phyloP scores from a whole-genome alignment of 345 rosid species.

The Punica granatum region DNA sequence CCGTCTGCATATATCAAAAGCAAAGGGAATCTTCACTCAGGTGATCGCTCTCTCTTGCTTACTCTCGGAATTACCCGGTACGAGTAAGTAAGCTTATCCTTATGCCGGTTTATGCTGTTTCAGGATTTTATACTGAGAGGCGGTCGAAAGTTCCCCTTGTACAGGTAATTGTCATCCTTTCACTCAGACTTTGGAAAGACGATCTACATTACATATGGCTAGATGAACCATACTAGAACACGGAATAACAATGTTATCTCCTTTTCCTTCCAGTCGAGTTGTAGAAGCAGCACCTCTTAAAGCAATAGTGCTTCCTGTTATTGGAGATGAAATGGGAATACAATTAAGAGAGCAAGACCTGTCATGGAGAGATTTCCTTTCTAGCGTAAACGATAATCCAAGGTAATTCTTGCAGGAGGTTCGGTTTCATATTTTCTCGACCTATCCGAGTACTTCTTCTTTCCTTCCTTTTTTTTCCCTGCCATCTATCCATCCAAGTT shows the following conservation, averaged over 20 bases:
- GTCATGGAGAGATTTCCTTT: slow-evolving; percentile 62
- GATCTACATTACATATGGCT: neutral
- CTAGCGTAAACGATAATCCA: slow-evolving; percentile 22
- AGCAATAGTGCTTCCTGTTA: slow-evolving; percentile 63
- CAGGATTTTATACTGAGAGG: slow-evolving; percentile 87
- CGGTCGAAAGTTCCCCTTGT: slow-evolving; percentile 65
- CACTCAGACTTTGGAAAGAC: neutral
- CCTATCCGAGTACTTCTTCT: neutral
- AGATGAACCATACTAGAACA: neutral
- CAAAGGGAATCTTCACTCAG: slow-evolving; percentile 92
- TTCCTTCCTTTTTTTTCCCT: neutral
- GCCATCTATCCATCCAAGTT: neutral
- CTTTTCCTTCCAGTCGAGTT: slow-evolving; percentile 51
- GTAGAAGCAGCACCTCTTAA: slow-evolving; percentile 65
- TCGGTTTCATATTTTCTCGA: neutral
- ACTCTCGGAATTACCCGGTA: neutral
- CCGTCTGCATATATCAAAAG: slow-evolving; percentile 63
- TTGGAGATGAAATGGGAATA: slow-evolving; percentile 37
- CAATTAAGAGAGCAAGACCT: slow-evolving; percentile 61
- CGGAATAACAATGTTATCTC: neutral
- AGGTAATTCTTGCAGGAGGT: slow-evolving; percentile 30
- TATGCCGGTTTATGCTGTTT: neutral
- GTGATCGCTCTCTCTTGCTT: slow-evolving; percentile 23
- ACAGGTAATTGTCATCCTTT: slow-evolving; percentile 48
- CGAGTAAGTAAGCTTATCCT: neutral